phyloP scores from a whole-genome alignment of 2,329 filamentous ascomycete genomes.

The Arthrocladium fulminans region DNA sequence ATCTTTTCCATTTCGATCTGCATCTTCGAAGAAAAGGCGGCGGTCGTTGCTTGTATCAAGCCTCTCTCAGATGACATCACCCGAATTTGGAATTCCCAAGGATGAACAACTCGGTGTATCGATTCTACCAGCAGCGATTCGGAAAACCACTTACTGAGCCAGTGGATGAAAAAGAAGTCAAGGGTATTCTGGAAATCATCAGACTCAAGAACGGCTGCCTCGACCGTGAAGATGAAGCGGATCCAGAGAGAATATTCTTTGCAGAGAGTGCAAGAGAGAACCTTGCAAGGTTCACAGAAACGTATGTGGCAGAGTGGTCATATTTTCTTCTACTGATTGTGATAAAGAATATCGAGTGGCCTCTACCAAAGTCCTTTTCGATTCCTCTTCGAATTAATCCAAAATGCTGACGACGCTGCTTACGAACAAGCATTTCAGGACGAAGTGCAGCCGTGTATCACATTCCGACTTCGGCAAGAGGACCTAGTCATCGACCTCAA shows the following conservation, averaged over 20 bases:
- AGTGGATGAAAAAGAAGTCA: constrained; percentile 9
- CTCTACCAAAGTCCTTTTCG: constrained; percentile 14
- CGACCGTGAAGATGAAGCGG: constrained; percentile 10
- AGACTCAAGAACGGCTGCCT: constrained; percentile 7
- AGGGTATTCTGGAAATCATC: constrained; percentile 12
- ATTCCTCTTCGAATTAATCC: constrained; percentile 30
- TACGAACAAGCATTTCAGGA: constrained; percentile 7
- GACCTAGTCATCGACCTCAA: constrained; percentile 24
- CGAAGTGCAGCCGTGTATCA: constrained; percentile 6
- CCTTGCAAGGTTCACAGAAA: constrained; percentile 11
- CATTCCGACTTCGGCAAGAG: constrained; percentile 8
- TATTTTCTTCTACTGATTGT: not conserved
- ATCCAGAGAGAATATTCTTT: constrained; percentile 8
- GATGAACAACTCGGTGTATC: constrained; percentile 4
- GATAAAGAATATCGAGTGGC: constrained; percentile 10
- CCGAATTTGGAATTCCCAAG: too few relatives aligned
- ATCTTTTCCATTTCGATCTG: too few relatives aligned
- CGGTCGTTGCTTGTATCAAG: too few relatives aligned
- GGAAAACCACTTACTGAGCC: constrained; percentile 10
- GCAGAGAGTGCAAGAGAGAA: constrained; percentile 6
- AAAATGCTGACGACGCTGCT: constrained; percentile 35
- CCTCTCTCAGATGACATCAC: too few relatives aligned
- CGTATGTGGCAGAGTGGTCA: constrained; percentile 4
- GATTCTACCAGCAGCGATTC: constrained; percentile 10
- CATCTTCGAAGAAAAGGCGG: too few relatives aligned